Conservation (phyloP, 768 basidiomycete genomes). For the Boletus rex-veris region DNA sequence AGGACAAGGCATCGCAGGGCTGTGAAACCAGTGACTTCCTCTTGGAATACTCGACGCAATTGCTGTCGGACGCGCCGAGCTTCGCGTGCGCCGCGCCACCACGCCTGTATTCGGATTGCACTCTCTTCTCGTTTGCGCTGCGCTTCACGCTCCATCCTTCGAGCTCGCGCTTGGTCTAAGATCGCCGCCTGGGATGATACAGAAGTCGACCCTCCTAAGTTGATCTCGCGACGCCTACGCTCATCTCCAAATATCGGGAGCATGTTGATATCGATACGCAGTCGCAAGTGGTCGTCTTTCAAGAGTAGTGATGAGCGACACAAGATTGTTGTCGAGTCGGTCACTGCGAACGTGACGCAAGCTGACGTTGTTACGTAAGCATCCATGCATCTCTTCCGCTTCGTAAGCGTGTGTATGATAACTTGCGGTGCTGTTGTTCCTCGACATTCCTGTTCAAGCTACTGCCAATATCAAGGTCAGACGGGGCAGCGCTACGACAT, state of each 20-base stretch:
- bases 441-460: too few relatives aligned
- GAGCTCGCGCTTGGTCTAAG: constrained; percentile 58
- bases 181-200: constrained; percentile 53
- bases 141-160: constrained; percentile 55
- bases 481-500: too few relatives aligned
- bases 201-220: constrained; percentile 64
- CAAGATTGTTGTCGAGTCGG: neutral
- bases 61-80: constrained; percentile 39
- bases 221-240: constrained; percentile 58
- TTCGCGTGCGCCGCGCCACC: constrained; percentile 58
- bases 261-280: constrained; percentile 19
- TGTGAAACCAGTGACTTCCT: constrained; percentile 49
- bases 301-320: neutral
- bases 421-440: constrained; percentile 3
- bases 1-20: constrained; percentile 66
- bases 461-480: too few relatives aligned
- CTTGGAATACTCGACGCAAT: constrained; percentile 49
- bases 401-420: too few relatives aligned
- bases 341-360: too few relatives aligned
- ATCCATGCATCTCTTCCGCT: neutral
- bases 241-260: constrained; percentile 51
- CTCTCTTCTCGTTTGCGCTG: constrained; percentile 53
- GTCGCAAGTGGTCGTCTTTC: neutral
- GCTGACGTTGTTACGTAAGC: too few relatives aligned
- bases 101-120: constrained; percentile 62